Evolutionary conservation across 257 asterid species (phyloP).

Genomic region (Solanum pinnatisectum): DNA sequence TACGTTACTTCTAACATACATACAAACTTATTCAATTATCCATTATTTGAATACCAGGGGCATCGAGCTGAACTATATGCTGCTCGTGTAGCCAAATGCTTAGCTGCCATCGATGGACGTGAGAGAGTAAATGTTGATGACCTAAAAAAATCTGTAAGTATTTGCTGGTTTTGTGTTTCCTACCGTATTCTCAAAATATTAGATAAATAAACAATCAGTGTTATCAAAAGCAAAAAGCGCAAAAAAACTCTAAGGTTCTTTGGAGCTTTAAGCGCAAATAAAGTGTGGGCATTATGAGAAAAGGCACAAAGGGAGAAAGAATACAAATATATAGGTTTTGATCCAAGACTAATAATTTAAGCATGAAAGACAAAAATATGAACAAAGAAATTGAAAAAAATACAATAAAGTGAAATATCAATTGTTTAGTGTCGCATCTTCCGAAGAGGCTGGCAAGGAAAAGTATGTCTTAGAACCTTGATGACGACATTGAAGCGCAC

Average conservation of each 20-base stretch:
- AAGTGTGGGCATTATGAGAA: background rate
- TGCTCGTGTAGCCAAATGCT: slow-evolving; percentile 90
- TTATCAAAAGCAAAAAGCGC: background rate
- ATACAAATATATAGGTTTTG: background rate
- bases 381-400: background rate
- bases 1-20: background rate
- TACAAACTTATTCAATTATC: background rate
- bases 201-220: background rate
- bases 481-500: background rate
- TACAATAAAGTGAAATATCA: background rate
- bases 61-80: slow-evolving; percentile 98
- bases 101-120: slow-evolving; percentile 96
- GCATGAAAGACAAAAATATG: background rate
- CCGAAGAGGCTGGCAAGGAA: background rate
- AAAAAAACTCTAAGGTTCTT: background rate
- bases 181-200: background rate
- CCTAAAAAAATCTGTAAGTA: slow-evolving; percentile 96
- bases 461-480: background rate
- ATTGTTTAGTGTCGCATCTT: background rate
- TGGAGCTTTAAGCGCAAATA: background rate
- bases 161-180: background rate
- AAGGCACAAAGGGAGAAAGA: background rate
- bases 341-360: background rate
- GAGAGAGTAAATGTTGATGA: slow-evolving; percentile 86
- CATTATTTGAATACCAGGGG: slow-evolving; percentile 45